A percentile compares a stretch with the other conserved stretches of the same genome.
Conservation (phyloP, 495 filamentous ascomycete species). For the Aspergillus nanangensis region DNA sequence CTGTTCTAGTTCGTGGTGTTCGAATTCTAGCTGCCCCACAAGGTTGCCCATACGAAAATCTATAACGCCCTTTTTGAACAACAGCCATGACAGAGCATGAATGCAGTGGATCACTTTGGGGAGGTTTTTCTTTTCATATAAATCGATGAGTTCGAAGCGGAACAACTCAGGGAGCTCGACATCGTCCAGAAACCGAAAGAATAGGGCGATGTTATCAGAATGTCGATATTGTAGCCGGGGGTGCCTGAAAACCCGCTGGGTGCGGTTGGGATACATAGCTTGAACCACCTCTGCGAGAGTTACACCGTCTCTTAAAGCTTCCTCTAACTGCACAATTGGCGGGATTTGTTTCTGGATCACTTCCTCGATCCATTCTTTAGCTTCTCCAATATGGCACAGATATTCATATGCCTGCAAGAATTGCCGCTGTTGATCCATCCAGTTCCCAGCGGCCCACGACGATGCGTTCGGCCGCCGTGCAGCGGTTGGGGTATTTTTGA, state of each 20-base stretch:
- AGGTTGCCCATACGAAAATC: slow-evolving; percentile 98
- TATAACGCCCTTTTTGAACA: slow-evolving; percentile 90
- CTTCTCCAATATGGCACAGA: slow-evolving; percentile 97
- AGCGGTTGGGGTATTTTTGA: slow-evolving; percentile 36
- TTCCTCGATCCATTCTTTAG: slow-evolving; percentile 98
- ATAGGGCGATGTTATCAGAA: slow-evolving; percentile 92
- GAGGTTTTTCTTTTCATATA: slow-evolving; percentile 99
- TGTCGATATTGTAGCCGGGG: slow-evolving; percentile 87
- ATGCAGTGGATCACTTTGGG: slow-evolving; percentile 99
- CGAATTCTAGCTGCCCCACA: slow-evolving; percentile 94
- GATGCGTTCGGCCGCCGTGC: slow-evolving; percentile 48
- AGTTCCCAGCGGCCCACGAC: slow-evolving; percentile 81
- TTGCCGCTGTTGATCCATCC: slow-evolving; percentile 98
- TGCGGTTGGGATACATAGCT: slow-evolving; percentile 70
- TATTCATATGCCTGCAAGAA: slow-evolving; percentile 98
- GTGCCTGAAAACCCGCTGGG: slow-evolving; percentile 77
- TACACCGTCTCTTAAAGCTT: slow-evolving; percentile 88
- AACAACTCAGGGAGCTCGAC: slow-evolving; percentile 97
- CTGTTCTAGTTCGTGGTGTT: slow-evolving; percentile 93
- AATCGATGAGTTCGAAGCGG: slow-evolving; percentile 92
- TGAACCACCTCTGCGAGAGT: slow-evolving; percentile 96
- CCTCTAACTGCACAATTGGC: slow-evolving; percentile 92
- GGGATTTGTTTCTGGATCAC: slow-evolving; percentile 86
- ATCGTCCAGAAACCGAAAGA: slow-evolving; percentile 89
- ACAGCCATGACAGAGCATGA: slow-evolving; percentile 91